phyloP scores from a whole-genome alignment of 768 basidiomycete species.

The Suillus bovinus region DNA sequence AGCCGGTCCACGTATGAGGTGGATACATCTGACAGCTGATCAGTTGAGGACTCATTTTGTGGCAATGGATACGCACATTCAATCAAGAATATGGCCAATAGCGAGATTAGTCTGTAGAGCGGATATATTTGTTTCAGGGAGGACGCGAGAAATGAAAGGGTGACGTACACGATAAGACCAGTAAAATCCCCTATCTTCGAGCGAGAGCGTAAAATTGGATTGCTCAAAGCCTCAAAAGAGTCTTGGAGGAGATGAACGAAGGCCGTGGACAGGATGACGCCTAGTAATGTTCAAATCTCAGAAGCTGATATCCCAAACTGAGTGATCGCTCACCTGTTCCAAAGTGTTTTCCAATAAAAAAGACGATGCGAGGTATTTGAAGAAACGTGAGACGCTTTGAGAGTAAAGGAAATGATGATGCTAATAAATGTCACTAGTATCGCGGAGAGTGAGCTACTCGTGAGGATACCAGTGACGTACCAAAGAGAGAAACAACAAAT shows the following conservation, averaged over 20 bases:
- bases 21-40: slow-evolving; percentile 54
- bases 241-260: slow-evolving; percentile 83
- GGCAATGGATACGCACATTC: slow-evolving; percentile 58
- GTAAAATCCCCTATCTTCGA: slow-evolving; percentile 60
- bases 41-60: neutral
- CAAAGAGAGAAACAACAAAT: slow-evolving; percentile 62
- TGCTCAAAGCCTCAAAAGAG: slow-evolving; percentile 61
- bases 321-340: slow-evolving; percentile 57
- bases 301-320: neutral
- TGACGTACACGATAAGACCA: slow-evolving; percentile 74
- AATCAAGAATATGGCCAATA: slow-evolving; percentile 72
- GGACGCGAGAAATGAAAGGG: neutral
- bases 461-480: slow-evolving; percentile 37
- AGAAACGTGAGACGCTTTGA: slow-evolving; percentile 55
- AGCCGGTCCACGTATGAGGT: slow-evolving; percentile 74
- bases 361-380: slow-evolving; percentile 64
- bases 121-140: slow-evolving; percentile 7
- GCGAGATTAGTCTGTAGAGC: slow-evolving; percentile 51
- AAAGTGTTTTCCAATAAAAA: slow-evolving; percentile 88
- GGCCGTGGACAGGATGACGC: slow-evolving; percentile 80
- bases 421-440: slow-evolving; percentile 33
- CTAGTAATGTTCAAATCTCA: slow-evolving; percentile 30
- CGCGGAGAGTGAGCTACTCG: neutral
- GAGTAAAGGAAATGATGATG: slow-evolving; percentile 72
- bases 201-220: slow-evolving; percentile 42